A percentile compares a stretch with the other conserved stretches of the same genome.
phyloP scores from a whole-genome alignment of 306 rosid genomes.

The Gastrolobium bilobum region DNA sequence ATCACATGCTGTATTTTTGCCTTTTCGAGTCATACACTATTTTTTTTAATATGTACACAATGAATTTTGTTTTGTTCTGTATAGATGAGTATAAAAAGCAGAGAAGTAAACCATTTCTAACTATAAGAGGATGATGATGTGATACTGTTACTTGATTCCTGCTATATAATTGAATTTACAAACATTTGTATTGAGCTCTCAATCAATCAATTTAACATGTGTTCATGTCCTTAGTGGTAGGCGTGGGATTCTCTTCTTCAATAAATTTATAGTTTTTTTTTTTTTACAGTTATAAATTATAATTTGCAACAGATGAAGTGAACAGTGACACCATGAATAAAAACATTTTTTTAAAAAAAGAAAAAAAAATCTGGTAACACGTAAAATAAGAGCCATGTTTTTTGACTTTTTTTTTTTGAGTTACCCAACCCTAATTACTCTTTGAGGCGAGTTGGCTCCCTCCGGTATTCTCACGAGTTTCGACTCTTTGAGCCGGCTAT shows the following conservation, averaged over 20 bases:
- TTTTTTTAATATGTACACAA: conserved; percentile 2
- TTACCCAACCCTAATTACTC: too few species aligned
- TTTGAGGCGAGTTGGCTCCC: too few species aligned
- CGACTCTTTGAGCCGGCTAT: too few species aligned
- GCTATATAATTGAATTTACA: conserved; percentile 15
- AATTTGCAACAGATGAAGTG: background rate
- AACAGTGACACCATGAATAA: background rate
- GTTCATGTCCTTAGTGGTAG: conserved; percentile 27
- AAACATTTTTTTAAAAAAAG: too few species aligned
- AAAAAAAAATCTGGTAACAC: background rate
- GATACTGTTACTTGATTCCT: conserved; percentile 43
- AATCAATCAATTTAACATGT: conserved; percentile 44
- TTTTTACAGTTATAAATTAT: background rate
- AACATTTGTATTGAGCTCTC: background rate
- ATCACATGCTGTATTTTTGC: conserved; percentile 76
- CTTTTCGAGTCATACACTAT: conserved; percentile 41
- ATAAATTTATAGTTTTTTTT: background rate
- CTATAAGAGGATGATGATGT: conserved; percentile 13
- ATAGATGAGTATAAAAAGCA: background rate
- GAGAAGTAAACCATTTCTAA: conserved; percentile 30
- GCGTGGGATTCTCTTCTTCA: conserved; percentile 23
- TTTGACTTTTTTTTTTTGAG: too few species aligned
- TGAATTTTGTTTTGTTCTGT: conserved; percentile 28
- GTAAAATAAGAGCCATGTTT: background rate
- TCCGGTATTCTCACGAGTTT: too few species aligned